Evolutionary conservation across 73 alveolate genomes (phyloP), one percentile per base, ranked within the genome.

Genomic region (Diophrys appendiculata): DNA sequence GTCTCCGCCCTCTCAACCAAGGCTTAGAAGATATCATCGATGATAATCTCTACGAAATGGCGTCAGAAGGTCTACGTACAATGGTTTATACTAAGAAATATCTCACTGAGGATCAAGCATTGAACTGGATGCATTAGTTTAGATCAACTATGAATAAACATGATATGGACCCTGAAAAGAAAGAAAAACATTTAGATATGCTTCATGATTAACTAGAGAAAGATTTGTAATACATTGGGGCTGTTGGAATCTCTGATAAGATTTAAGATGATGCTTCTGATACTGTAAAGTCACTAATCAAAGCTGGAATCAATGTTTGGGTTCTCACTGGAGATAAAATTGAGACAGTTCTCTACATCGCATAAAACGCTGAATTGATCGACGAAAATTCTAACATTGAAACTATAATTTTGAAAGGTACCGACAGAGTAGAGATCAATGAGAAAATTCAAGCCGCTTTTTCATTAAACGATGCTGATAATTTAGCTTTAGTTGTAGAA

Each of bases 261-360:
- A 83, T 93, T 23, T 90, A 93, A 76, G 95, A 93, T 32, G 98
- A 94, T 0, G 98, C 92, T 0, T 96, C 97, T 8, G 92, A 91
- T 32, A 91, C 97, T 86, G 98, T 79, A 86, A 92, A 56, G 72
- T 92, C 65, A 72, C 90, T 0, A 84, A 75, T 55, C 91, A 92
- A 95, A 54, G 98, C 99, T 22, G 99, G 98, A 1, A 96, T 96
- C 65, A 92, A 96, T 72, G 97, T 96, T 29, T 96, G 99, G 99
- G 94, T 96, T 98, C 81, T 96, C 28, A 96, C 99, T 2, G 99
- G 99, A 30, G 99, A 96, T 75, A 96, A 96, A 70, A 84, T 96
- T 81, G 99, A 96, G 64, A 96, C 99, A 0, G 99, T 77, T 11
- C 76, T 73, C 34, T 43, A 43, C 18, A 43, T 43, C 60, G 60